These are phyloP conservation scores for Geranium brycei DNA, from an alignment of 345 rosid species.

Conservation along the genomic window DNA sequence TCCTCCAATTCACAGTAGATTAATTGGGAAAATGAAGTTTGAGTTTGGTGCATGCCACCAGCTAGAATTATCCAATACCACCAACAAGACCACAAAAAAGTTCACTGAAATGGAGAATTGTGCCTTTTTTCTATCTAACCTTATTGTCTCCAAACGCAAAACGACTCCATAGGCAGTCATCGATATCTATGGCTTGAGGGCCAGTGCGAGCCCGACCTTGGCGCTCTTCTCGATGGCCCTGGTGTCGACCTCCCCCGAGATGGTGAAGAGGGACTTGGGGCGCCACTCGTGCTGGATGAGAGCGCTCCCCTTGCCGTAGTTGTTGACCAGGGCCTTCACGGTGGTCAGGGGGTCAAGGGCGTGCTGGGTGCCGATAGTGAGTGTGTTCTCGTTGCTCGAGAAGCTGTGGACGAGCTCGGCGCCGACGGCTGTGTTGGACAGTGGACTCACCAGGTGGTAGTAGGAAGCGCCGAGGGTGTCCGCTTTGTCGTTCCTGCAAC, in stretches of 20 bases:
- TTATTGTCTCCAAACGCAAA: conserved; percentile 22
- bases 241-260: conserved; percentile 90
- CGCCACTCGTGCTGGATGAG: conserved; percentile 95
- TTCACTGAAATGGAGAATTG: conserved; percentile 4
- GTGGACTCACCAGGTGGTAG: conserved; percentile 74
- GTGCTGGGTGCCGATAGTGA: conserved; percentile 77
- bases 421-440: conserved; percentile 82
- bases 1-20: too few relatives aligned
- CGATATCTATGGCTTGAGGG: conserved; percentile 59
- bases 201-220: conserved; percentile 78
- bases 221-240: conserved; percentile 87
- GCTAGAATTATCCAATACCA: conserved; percentile 26
- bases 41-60: conserved; percentile 11
- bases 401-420: conserved; percentile 86
- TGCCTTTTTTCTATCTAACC: conserved; percentile 8
- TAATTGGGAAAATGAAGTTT: not conserved
- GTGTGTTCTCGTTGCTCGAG: conserved; percentile 63
- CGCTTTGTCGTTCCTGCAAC: conserved; percentile 70
- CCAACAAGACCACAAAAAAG: conserved; percentile 6
- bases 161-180: conserved; percentile 3
- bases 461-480: conserved; percentile 70
- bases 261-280: conserved; percentile 68
- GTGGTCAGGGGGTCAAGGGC: conserved; percentile 77
- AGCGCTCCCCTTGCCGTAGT: conserved; percentile 70
- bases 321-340: conserved; percentile 84